Base-by-base conservation (phyloP, 2,329 filamentous ascomycete genomes). In the Pseudocercospora crystallina region DNA sequence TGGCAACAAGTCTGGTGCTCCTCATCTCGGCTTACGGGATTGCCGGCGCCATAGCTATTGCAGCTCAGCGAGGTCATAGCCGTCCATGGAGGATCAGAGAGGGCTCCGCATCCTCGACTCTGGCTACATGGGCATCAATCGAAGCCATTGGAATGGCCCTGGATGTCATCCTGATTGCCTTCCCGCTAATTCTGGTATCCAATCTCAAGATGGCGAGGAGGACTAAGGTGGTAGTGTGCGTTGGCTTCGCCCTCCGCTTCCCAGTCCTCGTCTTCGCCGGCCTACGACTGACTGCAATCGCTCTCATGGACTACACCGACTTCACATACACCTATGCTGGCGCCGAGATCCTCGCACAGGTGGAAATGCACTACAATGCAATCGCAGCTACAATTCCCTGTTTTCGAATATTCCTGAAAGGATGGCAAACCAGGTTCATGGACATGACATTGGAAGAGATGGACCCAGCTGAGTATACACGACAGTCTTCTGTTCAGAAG, bases 331-430 rank as follows among this genome's bases (percentile, higher is more conserved):
- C 47, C 3, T 56, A 53, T 26, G 43, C 43, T 7, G 17, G 44
- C 0, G 35, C 56, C 2, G 54, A 57, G 26, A 47, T 54, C 10
- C 53, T 42, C 14, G 58, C 58, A 3, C 53, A 57, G 33, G 36
- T 57, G 0, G 60, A 61, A 30, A 57, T 62, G 53, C 50, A 58
- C 34, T 53, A 40, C 51, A 58, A 49, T 43, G 39, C 58, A 8
- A 51, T 59, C 9, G 43, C 58, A 7, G 53, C 54, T 9, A 62
- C 60, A 1, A 44, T 58, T 8, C 60, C 60, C 5, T 62, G 58
- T 29, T 35, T 62, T 17, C 50, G 53, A 3, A 33, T 61, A 5
- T 61, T 58, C 31, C 35, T 62, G 14, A 57, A 53, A n/a, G 58
- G 51, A 8, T 59, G 50, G 51, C 53, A 56, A 14, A 61, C 54